A percentile compares a stretch with the other conserved stretches of the same genome.
Evolutionary conservation across 257 asterid genomes (phyloP).

Genomic region (Catharanthus roseus): DNA sequence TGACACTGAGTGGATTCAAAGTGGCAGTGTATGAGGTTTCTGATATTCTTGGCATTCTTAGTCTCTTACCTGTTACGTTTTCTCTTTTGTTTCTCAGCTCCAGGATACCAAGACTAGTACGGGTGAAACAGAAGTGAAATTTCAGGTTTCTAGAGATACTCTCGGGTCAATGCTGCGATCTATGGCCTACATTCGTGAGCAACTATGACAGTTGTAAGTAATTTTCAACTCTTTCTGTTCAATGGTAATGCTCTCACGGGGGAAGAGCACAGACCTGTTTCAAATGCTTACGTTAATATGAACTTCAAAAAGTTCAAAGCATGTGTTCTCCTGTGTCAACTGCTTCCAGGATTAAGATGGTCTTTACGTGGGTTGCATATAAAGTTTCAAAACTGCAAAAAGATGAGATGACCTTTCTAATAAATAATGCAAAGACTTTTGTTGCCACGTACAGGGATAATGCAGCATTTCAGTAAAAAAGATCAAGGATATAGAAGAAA

Average conservation of each 20-base stretch:
- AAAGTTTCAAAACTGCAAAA: neutral
- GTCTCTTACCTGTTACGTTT: neutral
- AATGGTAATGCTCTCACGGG: neutral
- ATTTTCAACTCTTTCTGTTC: neutral
- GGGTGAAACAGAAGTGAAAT: constrained; percentile 73
- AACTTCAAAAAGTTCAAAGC: neutral
- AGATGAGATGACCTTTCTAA: neutral
- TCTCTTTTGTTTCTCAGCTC: constrained; percentile 41
- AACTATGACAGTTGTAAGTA: constrained; percentile 31
- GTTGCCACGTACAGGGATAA: too few relatives aligned
- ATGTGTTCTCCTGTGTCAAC: neutral
- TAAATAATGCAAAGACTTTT: neutral
- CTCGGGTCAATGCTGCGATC: constrained; percentile 74
- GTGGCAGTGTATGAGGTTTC: too few relatives aligned
- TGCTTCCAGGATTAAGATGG: neutral
- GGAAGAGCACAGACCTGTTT: neutral
- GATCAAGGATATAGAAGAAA: too few relatives aligned
- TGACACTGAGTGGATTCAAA: too few relatives aligned
- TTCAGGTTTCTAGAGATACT: constrained; percentile 76
- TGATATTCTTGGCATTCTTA: too few relatives aligned
- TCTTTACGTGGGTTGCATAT: neutral
- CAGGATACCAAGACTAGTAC: constrained; percentile 52
- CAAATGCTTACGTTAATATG: too few relatives aligned
- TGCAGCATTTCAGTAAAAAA: neutral
- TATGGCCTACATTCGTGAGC: constrained; percentile 70